Percentiles rank a stretch among this genome's conserved stretches.
Conservation (phyloP, 139 green algal genomes). For the Pseudopediastrum boryanum region DNA sequence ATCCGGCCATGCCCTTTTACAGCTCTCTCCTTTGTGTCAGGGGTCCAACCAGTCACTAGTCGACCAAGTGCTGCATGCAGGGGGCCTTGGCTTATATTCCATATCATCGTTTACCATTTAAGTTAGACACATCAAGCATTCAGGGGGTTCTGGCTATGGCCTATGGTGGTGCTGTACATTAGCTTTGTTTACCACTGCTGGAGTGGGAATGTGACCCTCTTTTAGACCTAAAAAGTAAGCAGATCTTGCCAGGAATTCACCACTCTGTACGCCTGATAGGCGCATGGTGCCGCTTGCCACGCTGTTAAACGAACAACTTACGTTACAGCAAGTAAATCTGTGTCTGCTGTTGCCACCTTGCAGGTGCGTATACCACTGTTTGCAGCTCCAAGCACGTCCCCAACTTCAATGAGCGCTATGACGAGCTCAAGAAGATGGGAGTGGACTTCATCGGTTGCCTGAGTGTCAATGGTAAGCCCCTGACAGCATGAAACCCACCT, state of each 20-base stretch:
- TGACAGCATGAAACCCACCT: too few species aligned
- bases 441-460: constrained; percentile 35
- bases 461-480: constrained; percentile 26
- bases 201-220: not conserved
- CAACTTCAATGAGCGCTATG: constrained; percentile 14
- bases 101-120: too few species aligned
- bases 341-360: not conserved
- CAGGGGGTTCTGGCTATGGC: too few species aligned
- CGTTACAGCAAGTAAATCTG: too few species aligned
- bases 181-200: not conserved
- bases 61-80: too few species aligned
- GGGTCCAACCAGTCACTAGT: too few species aligned
- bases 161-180: too few species aligned
- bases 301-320: too few species aligned
- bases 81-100: too few species aligned
- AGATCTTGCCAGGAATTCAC: not conserved
- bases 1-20: too few species aligned
- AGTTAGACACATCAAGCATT: too few species aligned
- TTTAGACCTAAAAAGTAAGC: not conserved
- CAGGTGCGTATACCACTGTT: constrained; percentile 41
- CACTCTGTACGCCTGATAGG: not conserved
- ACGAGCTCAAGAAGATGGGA: constrained; percentile 26
- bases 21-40: too few species aligned
- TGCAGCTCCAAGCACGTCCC: constrained; percentile 46
- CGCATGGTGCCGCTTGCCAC: not conserved